Evolutionary conservation across 2,329 filamentous ascomycete genomes (phyloP).

Genomic region (Hypomyces perniciosus): DNA sequence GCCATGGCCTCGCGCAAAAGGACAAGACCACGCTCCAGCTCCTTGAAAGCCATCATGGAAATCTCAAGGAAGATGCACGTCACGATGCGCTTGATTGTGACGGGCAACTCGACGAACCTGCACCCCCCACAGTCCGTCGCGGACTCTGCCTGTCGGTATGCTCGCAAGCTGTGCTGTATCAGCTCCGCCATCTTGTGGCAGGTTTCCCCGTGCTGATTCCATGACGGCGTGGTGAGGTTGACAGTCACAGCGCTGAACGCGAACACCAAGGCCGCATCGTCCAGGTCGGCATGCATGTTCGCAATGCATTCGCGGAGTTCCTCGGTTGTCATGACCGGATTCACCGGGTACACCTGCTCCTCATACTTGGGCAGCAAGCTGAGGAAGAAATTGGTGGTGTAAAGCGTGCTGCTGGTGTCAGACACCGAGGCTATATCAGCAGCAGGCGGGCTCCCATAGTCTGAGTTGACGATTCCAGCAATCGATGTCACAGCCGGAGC

Average conservation of each 20-base stretch:
- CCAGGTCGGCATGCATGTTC: constrained; percentile 26
- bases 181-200: constrained; percentile 26
- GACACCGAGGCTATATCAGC: not conserved
- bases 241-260: constrained; percentile 32
- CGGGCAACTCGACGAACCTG: constrained; percentile 31
- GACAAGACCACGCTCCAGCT: constrained; percentile 41
- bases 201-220: constrained; percentile 24
- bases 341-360: constrained; percentile 31
- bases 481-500: constrained; percentile 20
- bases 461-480: constrained; percentile 20
- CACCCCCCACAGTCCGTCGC: constrained; percentile 27
- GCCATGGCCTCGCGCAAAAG: constrained; percentile 43
- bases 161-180: constrained; percentile 18
- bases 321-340: constrained; percentile 27
- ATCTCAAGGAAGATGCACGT: constrained; percentile 47
- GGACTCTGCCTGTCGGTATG: constrained; percentile 22
- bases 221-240: constrained; percentile 28
- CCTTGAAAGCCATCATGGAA: constrained; percentile 41
- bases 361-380: constrained; percentile 29
- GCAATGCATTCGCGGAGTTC: constrained; percentile 28
- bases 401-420: constrained; percentile 7
- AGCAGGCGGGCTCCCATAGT: not conserved
- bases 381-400: constrained; percentile 28
- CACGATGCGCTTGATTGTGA: constrained; percentile 40
- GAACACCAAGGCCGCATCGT: constrained; percentile 32